phyloP scores from a whole-genome alignment of 1,139 yeast species.

The Geotrichum candidum region DNA sequence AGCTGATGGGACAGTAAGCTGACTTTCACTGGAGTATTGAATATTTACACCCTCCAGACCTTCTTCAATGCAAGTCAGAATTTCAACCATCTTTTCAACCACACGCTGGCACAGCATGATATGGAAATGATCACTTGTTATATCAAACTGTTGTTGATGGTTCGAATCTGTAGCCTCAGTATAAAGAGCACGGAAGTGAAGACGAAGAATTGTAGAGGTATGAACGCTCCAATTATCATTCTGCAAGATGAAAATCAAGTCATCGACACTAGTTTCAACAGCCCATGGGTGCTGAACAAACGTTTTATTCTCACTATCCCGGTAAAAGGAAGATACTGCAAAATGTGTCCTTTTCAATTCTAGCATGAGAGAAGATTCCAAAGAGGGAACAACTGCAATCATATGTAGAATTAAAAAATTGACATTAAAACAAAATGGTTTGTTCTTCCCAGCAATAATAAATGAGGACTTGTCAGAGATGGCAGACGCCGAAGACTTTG shows the following conservation, averaged over 20 bases:
- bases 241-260: conserved; percentile 12
- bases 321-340: conserved; percentile 7
- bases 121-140: conserved; percentile 24
- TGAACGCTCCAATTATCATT: conserved; percentile 18
- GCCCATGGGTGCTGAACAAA: conserved; percentile 11
- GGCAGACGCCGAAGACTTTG: neutral
- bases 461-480: neutral
- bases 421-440: conserved; percentile 14
- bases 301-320: conserved; percentile 1
- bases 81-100: conserved; percentile 20
- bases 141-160: conserved; percentile 19
- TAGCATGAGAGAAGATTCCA: conserved; percentile 15
- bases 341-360: conserved; percentile 9
- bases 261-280: conserved; percentile 10
- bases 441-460: neutral
- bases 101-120: conserved; percentile 25
- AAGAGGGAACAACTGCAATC: conserved; percentile 13
- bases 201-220: conserved; percentile 16
- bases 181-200: conserved; percentile 16
- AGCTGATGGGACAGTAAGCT: neutral
- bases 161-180: conserved; percentile 11
- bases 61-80: conserved; percentile 19
- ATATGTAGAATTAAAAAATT: conserved; percentile 8
- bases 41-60: conserved; percentile 16
- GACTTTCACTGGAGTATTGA: neutral